Base-by-base conservation (phyloP, 2,329 filamentous ascomycete genomes). In the Pestalotiopsis sp. region DNA sequence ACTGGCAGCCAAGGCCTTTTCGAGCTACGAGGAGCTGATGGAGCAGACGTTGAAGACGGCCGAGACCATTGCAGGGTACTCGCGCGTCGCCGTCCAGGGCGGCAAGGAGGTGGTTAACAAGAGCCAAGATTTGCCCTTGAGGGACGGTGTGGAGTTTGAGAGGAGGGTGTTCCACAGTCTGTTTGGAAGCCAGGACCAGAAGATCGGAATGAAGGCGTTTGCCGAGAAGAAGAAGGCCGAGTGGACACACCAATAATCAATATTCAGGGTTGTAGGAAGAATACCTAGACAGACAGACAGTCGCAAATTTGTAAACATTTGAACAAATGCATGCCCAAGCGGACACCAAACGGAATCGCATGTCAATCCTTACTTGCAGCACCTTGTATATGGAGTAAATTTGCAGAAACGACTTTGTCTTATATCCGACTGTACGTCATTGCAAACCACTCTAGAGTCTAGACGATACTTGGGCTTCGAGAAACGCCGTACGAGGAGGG, bases 101-200 rank as follows among this genome's bases (percentile, higher is more conserved):
- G 92, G 89, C 68, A 99, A 99, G 87, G 96, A 99, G 86, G 95
- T 96, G n/a, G 95, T 99, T 68, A 97, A 98, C 80, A 98, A 98
- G 90, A 97, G 94, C 81, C 95, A 98, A 85, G 96, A 99, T 75
- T 82, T 97, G 74, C 86, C 91, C 3, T 83, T 99, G 69, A 85
- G 92, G 74, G 96, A 98, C 77, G 96, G 96, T 14, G 92, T 99
- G 1, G 96, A 99, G 83, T 98, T 90, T 82, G 96, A 99, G 87
- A 88, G 96, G 78, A 89, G 95, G 66, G 87, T 98, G 41, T 99
- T 99, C 86, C 96, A 99, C 82, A 88, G 91, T 31, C 78, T 98
- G 76, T 99, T 99, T 83, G 96, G 95, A 25, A 97, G 92, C 79
- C 89, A 93, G 83, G 96, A 99, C 81, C 96, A 99, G 83, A 99